A percentile compares a stretch with the other conserved stretches of the same genome.
These are phyloP conservation scores for Lactarius trivialis DNA, from an alignment of 768 basidiomycete genomes.

Conservation along the genomic window DNA sequence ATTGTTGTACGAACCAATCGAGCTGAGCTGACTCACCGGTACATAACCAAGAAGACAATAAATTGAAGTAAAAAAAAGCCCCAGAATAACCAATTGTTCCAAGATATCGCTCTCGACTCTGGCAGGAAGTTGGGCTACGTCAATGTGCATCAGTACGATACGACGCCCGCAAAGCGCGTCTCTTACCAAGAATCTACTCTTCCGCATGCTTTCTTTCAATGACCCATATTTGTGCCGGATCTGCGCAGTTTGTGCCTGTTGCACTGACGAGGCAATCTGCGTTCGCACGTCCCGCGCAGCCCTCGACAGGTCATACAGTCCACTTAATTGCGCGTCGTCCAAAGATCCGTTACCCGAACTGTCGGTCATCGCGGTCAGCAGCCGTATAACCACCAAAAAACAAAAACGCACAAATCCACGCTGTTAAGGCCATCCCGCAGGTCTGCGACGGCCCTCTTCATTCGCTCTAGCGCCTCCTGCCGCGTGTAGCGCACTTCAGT, in stretches of 20 bases:
- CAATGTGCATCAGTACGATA: neutral
- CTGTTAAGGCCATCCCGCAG: constrained; percentile 51
- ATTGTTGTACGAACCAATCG: neutral
- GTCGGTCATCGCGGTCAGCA: constrained; percentile 8
- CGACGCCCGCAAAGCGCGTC: neutral
- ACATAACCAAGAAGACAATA: constrained; percentile 45
- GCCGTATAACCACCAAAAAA: neutral
- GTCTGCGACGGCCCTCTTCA: constrained; percentile 52
- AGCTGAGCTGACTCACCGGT: constrained; percentile 40
- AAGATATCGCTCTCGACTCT: constrained; percentile 12
- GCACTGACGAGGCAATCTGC: constrained; percentile 38
- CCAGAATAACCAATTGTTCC: constrained; percentile 33
- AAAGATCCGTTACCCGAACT: constrained; percentile 36
- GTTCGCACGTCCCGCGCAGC: constrained; percentile 45
- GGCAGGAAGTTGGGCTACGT: constrained; percentile 22
- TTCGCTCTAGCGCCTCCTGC: constrained; percentile 47
- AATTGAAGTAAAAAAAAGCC: constrained; percentile 39
- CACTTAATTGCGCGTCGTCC: constrained; percentile 41
- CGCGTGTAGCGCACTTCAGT: constrained; percentile 32
- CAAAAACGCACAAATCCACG: constrained; percentile 44
- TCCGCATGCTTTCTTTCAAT: constrained; percentile 34
- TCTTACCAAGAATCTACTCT: constrained; percentile 36
- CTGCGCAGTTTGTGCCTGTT: constrained; percentile 35
- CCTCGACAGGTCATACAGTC: constrained; percentile 48
- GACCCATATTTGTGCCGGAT: constrained; percentile 32